These are phyloP conservation scores for Colletotrichum abscissum DNA, from an alignment of 2,329 filamentous ascomycete genomes.

Conservation along the genomic window DNA sequence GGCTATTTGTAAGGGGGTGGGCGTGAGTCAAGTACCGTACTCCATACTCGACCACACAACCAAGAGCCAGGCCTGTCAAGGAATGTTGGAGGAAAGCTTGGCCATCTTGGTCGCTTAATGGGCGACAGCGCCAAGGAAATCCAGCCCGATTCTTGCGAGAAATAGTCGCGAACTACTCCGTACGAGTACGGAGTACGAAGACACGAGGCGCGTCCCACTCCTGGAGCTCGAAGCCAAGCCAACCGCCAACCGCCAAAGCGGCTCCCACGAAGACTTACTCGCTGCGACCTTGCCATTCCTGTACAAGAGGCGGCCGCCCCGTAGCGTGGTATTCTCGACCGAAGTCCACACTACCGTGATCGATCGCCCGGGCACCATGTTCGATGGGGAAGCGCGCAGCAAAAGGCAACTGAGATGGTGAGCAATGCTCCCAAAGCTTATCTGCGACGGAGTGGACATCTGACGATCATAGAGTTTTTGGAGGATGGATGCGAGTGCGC, in stretches of 20 bases:
- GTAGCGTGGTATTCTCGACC: not conserved
- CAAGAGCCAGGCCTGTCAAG: not conserved
- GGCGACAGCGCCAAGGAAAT: not conserved
- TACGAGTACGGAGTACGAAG: no score
- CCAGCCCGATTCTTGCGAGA: not conserved
- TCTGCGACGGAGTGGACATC: conserved; percentile 19
- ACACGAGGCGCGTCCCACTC: not conserved
- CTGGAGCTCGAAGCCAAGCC: not conserved
- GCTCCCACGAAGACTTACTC: not conserved
- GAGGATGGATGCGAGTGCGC: not conserved
- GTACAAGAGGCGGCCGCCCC: conserved; percentile 15
- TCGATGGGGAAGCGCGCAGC: not conserved
- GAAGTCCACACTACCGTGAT: not conserved
- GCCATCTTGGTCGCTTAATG: not conserved
- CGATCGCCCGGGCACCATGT: conserved; percentile 10
- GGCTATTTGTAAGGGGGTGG: not conserved
- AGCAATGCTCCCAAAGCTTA: conserved; percentile 19
- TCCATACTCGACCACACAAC: not conserved
- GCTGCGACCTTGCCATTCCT: not conserved
- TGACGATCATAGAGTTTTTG: not conserved
- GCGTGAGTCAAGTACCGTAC: not conserved
- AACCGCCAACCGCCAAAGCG: not conserved
- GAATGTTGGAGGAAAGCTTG: not conserved
- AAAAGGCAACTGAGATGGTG: not conserved
- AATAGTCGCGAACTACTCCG: not conserved